Evolutionary conservation across 352 stramenopile species (phyloP).

Genomic region (Phytophthora quininea): DNA sequence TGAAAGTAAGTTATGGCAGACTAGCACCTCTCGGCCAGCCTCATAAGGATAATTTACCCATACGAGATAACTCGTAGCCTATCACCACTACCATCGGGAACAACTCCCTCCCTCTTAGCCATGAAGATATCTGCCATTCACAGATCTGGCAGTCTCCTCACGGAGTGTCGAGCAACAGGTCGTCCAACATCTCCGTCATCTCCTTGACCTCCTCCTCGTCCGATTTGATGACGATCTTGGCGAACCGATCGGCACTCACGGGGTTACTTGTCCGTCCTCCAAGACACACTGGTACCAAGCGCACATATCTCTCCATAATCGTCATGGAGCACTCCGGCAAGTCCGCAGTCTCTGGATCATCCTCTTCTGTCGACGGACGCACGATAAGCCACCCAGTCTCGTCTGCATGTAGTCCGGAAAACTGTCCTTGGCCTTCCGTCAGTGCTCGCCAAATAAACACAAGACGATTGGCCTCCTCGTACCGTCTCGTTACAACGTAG

Average conservation of each 20-base stretch:
- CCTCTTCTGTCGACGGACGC: neutral
- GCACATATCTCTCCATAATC: constrained; percentile 35
- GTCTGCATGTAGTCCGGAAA: constrained; percentile 43
- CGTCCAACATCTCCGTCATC: constrained; percentile 25
- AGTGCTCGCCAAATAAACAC: constrained; percentile 52
- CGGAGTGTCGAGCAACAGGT: constrained; percentile 10
- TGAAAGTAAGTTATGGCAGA: neutral
- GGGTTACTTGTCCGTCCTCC: constrained; percentile 2
- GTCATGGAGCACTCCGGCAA: constrained; percentile 5
- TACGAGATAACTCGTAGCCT: neutral
- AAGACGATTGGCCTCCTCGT: constrained; percentile 39
- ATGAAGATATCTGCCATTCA: neutral
- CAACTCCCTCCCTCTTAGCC: neutral
- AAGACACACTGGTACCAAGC: constrained; percentile 28
- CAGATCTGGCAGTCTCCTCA: neutral
- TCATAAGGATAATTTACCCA: neutral
- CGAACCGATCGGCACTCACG: constrained; percentile 19
- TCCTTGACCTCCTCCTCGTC: constrained; percentile 22
- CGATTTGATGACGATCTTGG: constrained; percentile 23
- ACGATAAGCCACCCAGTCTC: constrained; percentile 53
- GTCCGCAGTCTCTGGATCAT: neutral
- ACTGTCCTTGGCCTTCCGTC: constrained; percentile 33
- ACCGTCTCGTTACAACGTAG: constrained; percentile 35
- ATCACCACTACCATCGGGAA: neutral
- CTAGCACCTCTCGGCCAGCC: neutral